Evolutionary conservation across 2,329 filamentous ascomycete species (phyloP).

Genomic region (Conoideocrella luteorostrata): DNA sequence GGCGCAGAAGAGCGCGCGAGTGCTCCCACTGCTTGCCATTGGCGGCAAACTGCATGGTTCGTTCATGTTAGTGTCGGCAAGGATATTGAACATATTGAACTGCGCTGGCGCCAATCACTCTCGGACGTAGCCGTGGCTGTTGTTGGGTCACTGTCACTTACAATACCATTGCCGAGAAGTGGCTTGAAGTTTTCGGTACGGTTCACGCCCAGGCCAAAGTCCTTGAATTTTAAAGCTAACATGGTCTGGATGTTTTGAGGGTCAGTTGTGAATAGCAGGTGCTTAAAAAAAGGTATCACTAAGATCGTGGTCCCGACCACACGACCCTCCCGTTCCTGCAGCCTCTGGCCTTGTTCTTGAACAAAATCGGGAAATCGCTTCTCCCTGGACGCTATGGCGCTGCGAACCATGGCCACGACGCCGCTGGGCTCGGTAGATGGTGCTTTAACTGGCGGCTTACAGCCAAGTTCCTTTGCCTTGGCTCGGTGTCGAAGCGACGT

Average conservation of each 20-base stretch:
- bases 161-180: conserved; percentile 37
- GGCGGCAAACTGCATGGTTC: conserved; percentile 22
- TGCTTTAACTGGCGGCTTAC: conserved; percentile 9
- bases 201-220: conserved; percentile 18
- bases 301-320: conserved; percentile 13
- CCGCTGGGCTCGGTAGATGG: conserved; percentile 12
- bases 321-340: no score
- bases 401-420: conserved; percentile 7
- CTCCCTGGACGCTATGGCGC: conserved; percentile 11
- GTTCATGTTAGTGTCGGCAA: no score
- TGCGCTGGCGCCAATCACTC: no score
- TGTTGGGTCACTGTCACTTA: no score
- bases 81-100: no score
- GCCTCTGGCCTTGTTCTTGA: conserved; percentile 6
- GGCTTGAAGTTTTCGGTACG: conserved; percentile 24
- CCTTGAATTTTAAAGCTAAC: conserved; percentile 19
- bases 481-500: conserved; percentile 7
- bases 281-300: conserved; percentile 14
- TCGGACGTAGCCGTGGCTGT: no score
- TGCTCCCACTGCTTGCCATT: conserved; percentile 31
- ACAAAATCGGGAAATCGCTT: conserved; percentile 13
- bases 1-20: conserved; percentile 31
- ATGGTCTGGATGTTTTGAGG: conserved; percentile 23
- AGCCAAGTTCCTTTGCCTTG: conserved; percentile 13
- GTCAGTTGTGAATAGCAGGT: conserved; percentile 16